Base-by-base conservation (phyloP, 1,284 basidiomycete species). In the Boletus semigastroideus region DNA sequence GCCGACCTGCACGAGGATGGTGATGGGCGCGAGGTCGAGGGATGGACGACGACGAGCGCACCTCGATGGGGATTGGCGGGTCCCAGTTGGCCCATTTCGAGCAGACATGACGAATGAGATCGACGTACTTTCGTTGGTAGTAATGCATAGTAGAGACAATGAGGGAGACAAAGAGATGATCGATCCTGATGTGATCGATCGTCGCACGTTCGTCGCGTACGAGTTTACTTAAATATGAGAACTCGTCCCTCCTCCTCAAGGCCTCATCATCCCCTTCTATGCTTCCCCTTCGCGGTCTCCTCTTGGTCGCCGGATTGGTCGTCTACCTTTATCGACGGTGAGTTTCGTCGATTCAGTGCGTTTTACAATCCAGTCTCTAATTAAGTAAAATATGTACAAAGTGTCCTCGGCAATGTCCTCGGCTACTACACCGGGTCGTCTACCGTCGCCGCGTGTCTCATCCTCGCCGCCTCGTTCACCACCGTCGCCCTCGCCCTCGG, bases 31-130 rank as follows among this genome's bases (percentile, higher is more conserved):
- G 12, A 14, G 17, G 11, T 1, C 1, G 8, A 12, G 5, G 8
- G 6, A 36, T 22, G 50, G 14, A 28, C 16, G 10, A 22, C 57
- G 38, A 5, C 5, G 25, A 6, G 5, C 25, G 5, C 25, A 68
- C 67, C 56, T 59, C 37, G 20, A 65, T 25, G 0, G 54, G 53
- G 20, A 68, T 54, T 39, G 64, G 62, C 1, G 65, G 67, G 3
- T 70, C 64, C 67, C 59, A 69, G 51, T 68, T 66, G 36, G 47
- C 64, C 65, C 64, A 68, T 49, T 66, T 69, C 1, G 65, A 61
- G 19, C 62, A 53, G 1, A 40, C 52, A 0, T 56, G 25, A 1
- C 22, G 54, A 30, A 69, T 67, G 9, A 65, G 55, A 28, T 65
- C 63, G 43, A 46, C 28, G 45, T 64, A 68, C 28, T 65, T 67